phyloP scores from a whole-genome alignment of 768 basidiomycete species.

The Pluteus cervinus region DNA sequence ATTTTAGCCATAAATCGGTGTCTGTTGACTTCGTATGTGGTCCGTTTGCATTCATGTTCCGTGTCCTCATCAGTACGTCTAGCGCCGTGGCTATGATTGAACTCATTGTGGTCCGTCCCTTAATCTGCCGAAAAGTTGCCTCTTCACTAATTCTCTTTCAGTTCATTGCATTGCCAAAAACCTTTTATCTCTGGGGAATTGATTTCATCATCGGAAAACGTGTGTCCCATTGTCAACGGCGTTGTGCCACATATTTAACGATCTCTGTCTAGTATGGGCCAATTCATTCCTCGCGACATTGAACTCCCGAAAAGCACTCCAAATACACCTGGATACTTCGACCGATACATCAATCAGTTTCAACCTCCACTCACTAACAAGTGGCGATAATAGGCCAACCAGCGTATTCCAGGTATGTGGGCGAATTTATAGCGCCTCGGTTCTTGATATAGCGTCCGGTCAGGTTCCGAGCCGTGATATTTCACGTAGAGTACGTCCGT shows the following conservation, averaged over 20 bases:
- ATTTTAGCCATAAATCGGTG: slow-evolving; percentile 46
- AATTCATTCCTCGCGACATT: slow-evolving; percentile 41
- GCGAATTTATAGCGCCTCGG: no score
- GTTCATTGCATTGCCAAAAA: slow-evolving; percentile 34
- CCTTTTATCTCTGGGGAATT: slow-evolving; percentile 41
- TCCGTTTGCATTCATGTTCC: neutral
- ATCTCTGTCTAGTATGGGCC: slow-evolving; percentile 31
- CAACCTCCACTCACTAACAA: slow-evolving; percentile 23
- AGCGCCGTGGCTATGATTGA: slow-evolving; percentile 34
- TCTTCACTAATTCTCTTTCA: slow-evolving; percentile 8
- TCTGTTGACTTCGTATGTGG: slow-evolving; percentile 42
- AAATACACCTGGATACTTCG: slow-evolving; percentile 13
- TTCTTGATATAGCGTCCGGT: no score
- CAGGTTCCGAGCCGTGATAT: no score
- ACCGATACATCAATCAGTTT: slow-evolving; percentile 29
- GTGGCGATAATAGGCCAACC: slow-evolving; percentile 14
- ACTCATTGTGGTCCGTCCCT: slow-evolving; percentile 26
- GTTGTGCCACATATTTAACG: neutral
- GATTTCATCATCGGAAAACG: slow-evolving; percentile 50
- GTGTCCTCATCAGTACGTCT: neutral
- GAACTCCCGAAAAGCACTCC: slow-evolving; percentile 33
- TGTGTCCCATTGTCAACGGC: slow-evolving; percentile 13
- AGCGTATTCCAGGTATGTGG: slow-evolving; percentile 14
- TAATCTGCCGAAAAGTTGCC: neutral
- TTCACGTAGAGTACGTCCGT: no score